A percentile compares a stretch with the other conserved stretches of the same genome.
These are phyloP conservation scores for Quaeritorhiza haematococci DNA, from an alignment of 371 early-diverging fungal genomes.

Conservation along the genomic window DNA sequence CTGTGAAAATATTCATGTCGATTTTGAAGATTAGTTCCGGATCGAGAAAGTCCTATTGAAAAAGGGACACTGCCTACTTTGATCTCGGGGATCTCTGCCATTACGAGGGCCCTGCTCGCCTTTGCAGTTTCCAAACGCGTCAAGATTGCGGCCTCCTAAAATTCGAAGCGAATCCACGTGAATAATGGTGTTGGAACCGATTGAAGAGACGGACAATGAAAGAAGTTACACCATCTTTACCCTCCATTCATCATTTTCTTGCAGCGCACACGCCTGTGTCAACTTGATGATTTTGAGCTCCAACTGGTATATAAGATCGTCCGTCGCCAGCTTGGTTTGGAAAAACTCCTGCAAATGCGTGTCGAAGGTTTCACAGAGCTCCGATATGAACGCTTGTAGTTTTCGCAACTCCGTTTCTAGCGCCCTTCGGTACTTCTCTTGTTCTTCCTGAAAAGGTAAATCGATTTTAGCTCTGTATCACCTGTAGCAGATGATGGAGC, in stretches of 20 bases:
- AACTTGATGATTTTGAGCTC: conserved; percentile 44
- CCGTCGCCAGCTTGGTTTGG: conserved; percentile 31
- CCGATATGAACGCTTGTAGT: conserved; percentile 38
- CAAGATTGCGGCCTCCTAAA: conserved; percentile 25
- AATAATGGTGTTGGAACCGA: too few species aligned
- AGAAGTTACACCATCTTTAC: too few species aligned
- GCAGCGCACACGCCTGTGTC: conserved; percentile 17
- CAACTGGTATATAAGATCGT: conserved; percentile 35
- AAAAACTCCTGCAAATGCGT: conserved; percentile 31
- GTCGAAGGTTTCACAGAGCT: conserved; percentile 43
- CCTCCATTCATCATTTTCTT: conserved; percentile 36
- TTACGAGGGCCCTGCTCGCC: conserved; percentile 8
- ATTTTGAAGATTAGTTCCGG: background rate
- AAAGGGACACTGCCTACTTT: conserved; percentile 25
- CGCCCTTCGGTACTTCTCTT: conserved; percentile 53
- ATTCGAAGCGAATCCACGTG: background rate
- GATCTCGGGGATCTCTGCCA: conserved; percentile 45
- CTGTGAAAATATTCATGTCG: conserved; percentile 10
- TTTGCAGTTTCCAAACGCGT: conserved; percentile 29
- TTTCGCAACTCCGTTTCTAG: conserved; percentile 54
- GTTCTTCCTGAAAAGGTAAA: conserved; percentile 36
- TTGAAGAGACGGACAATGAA: too few species aligned
- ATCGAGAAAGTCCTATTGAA: background rate
- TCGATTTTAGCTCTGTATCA: background rate
- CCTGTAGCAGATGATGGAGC: background rate